A percentile compares a stretch with the other conserved stretches of the same genome.
Conservation (phyloP, 2,329 filamentous ascomycete genomes). For the Venturia aucupariae region DNA sequence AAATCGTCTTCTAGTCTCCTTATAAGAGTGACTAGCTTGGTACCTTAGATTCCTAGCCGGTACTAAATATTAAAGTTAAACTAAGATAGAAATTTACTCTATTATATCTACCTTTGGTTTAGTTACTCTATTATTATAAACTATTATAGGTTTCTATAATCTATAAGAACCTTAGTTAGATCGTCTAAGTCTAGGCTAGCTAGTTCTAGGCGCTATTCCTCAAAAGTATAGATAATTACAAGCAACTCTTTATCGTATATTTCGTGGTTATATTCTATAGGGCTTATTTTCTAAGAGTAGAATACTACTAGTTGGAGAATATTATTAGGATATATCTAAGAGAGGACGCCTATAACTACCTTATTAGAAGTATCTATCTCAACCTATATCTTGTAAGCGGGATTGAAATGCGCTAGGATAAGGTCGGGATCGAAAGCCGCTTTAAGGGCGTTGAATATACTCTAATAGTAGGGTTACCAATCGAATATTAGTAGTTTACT, state of each 20-base stretch:
- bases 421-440: slow-evolving; percentile 16
- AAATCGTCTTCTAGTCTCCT: not conserved
- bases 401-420: slow-evolving; percentile 19
- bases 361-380: slow-evolving; percentile 20
- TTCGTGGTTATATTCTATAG: slow-evolving; percentile 24
- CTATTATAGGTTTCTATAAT: slow-evolving; percentile 24
- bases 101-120: slow-evolving; percentile 14
- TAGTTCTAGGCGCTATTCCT: slow-evolving; percentile 22
- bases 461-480: not conserved
- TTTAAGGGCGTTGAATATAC: slow-evolving; percentile 15
- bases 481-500: not conserved
- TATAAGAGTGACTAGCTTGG: not conserved
- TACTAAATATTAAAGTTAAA: not conserved
- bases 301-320: slow-evolving; percentile 17
- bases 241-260: slow-evolving; percentile 29
- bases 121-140: slow-evolving; percentile 25
- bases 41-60: not conserved
- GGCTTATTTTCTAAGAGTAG: slow-evolving; percentile 19
- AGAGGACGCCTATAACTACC: slow-evolving; percentile 11
- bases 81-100: not conserved
- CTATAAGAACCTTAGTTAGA: slow-evolving; percentile 17
- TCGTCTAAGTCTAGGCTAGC: slow-evolving; percentile 8
- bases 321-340: slow-evolving; percentile 13
- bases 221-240: slow-evolving; percentile 22
- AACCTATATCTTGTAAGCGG: slow-evolving; percentile 13